Percentiles rank a stretch among this genome's conserved stretches.
phyloP scores from a whole-genome alignment of 2,329 filamentous ascomycete species.

The Talaromyces sp. region DNA sequence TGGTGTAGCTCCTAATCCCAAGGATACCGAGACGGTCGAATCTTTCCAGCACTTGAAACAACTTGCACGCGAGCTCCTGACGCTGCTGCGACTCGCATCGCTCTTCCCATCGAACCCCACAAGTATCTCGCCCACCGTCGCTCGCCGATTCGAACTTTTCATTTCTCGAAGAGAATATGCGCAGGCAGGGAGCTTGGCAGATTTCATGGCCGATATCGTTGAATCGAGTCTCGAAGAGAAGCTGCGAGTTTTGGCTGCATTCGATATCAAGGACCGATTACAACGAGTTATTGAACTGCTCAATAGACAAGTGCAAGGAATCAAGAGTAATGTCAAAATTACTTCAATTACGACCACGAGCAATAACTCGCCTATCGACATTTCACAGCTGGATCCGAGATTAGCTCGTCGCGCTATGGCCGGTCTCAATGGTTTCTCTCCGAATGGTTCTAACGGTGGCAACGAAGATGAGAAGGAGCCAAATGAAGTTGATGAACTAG shows the following conservation, averaged over 20 bases:
- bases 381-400: constrained; percentile 49
- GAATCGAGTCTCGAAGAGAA: constrained; percentile 89
- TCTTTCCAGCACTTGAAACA: constrained; percentile 79
- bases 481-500: constrained; percentile 86
- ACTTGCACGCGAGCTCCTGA: constrained; percentile 79
- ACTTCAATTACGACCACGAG: constrained; percentile 69
- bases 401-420: constrained; percentile 44
- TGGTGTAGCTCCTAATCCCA: constrained; percentile 36
- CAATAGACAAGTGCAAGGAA: constrained; percentile 72
- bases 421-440: constrained; percentile 39
- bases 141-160: constrained; percentile 79
- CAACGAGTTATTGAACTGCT: constrained; percentile 80
- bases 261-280: constrained; percentile 74
- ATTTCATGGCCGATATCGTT: constrained; percentile 94
- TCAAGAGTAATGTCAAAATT: constrained; percentile 85
- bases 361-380: constrained; percentile 57
- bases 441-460: constrained; percentile 41
- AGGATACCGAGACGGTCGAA: constrained; percentile 63
- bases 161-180: constrained; percentile 76
- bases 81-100: constrained; percentile 77
- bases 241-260: constrained; percentile 74
- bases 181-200: constrained; percentile 81
- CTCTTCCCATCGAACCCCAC: constrained; percentile 70
- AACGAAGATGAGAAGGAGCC: constrained; percentile 70
- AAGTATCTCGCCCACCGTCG: constrained; percentile 76